phyloP scores from a whole-genome alignment of 108 stramenopile genomes.

The Cyclotella baltica region DNA sequence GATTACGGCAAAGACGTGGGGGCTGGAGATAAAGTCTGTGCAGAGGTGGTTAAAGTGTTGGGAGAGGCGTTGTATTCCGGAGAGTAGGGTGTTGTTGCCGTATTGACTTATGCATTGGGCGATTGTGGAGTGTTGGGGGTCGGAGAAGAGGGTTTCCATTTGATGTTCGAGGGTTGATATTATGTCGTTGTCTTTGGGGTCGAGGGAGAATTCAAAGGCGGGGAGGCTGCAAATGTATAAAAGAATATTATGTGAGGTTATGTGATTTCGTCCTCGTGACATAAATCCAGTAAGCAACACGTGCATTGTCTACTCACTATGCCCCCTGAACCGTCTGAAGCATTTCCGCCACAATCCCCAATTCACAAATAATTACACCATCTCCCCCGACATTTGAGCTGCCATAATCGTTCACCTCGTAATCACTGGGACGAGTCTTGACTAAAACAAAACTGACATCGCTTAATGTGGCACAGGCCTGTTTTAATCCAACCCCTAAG shows the following conservation, averaged over 20 bases:
- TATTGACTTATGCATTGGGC: slow-evolving; percentile 34
- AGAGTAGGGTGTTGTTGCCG: slow-evolving; percentile 21
- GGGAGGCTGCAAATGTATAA: slow-evolving; percentile 21
- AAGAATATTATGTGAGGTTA: too few species aligned
- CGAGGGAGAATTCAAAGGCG: slow-evolving; percentile 44
- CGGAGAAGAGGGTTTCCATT: slow-evolving; percentile 29
- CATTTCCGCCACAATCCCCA: slow-evolving; percentile 18
- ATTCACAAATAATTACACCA: slow-evolving; percentile 5
- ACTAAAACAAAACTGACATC: slow-evolving; percentile 58
- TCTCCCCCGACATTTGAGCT: slow-evolving; percentile 4
- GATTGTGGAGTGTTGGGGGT: slow-evolving; percentile 18
- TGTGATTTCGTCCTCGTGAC: too few species aligned
- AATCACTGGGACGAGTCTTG: too few species aligned
- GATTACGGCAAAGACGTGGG: slow-evolving; percentile 45
- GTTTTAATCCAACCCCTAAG: slow-evolving; percentile 81
- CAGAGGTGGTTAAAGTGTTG: slow-evolving; percentile 42
- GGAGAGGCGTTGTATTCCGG: slow-evolving; percentile 56
- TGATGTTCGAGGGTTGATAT: slow-evolving; percentile 19
- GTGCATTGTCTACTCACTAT: slow-evolving; percentile 20
- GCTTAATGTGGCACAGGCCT: slow-evolving; percentile 70
- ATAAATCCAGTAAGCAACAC: too few species aligned
- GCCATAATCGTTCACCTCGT: too few species aligned
- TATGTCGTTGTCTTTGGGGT: not conserved
- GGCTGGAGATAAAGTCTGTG: slow-evolving; percentile 5
- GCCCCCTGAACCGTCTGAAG: slow-evolving; percentile 14